Percentiles rank a stretch among this genome's conserved stretches.
Evolutionary conservation across 176 grass and related monocot species (phyloP).

Genomic region (Musa acuminata): DNA sequence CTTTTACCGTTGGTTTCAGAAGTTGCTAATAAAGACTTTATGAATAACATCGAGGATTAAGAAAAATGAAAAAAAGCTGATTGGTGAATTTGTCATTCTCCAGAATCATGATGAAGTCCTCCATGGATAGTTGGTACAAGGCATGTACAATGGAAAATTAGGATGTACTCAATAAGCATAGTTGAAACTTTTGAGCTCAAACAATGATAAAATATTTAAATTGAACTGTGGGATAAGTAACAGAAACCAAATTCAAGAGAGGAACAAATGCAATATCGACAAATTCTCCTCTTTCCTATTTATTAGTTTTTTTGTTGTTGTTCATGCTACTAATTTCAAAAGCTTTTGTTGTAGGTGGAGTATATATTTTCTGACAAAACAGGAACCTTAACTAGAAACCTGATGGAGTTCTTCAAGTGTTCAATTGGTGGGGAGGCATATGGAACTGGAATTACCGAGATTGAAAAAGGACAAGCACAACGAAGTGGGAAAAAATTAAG

Average conservation of each 20-base stretch:
- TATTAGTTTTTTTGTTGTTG: constrained; percentile 4
- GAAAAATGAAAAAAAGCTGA: too few relatives aligned
- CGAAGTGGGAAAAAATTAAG: constrained; percentile 52
- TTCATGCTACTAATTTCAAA: constrained; percentile 20
- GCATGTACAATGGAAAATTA: too few relatives aligned
- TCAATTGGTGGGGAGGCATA: constrained; percentile 89
- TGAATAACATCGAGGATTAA: too few relatives aligned
- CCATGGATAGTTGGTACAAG: not conserved
- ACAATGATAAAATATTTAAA: not conserved
- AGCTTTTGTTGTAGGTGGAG: constrained; percentile 59
- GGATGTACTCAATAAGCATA: not conserved
- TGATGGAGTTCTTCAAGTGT: constrained; percentile 99
- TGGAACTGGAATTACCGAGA: constrained; percentile 91
- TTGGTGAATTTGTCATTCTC: too few relatives aligned
- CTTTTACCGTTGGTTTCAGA: too few relatives aligned
- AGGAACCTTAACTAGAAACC: constrained; percentile 97
- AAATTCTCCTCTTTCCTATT: not conserved
- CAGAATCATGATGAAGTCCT: too few relatives aligned
- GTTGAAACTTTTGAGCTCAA: too few relatives aligned
- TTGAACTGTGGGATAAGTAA: too few relatives aligned
- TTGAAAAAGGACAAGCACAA: constrained; percentile 77
- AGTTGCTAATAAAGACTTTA: too few relatives aligned
- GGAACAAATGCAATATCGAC: not conserved
- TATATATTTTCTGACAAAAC: constrained; percentile 99
- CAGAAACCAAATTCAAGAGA: not conserved